Conservation (phyloP, 805 yeast species). For the Candida andamanensis region DNA sequence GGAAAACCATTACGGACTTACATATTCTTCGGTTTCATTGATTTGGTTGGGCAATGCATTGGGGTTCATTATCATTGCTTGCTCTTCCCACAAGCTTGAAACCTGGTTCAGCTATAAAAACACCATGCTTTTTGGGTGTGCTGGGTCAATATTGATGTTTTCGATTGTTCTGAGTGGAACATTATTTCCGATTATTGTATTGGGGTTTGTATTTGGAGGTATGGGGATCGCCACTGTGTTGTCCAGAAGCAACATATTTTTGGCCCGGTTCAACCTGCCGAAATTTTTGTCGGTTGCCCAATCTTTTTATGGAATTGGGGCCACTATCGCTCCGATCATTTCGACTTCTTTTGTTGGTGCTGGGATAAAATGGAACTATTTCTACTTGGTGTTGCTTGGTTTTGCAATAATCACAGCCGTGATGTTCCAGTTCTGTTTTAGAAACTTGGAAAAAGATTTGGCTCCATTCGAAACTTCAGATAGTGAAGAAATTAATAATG, state of each 20-base stretch:
- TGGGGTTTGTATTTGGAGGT: constrained; percentile 54
- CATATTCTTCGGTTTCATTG: constrained; percentile 49
- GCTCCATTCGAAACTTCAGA: constrained; percentile 26
- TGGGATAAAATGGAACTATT: constrained; percentile 49
- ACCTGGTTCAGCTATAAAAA: constrained; percentile 34
- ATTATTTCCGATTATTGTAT: constrained; percentile 42
- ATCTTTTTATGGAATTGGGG: constrained; percentile 69
- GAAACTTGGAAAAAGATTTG: constrained; percentile 43
- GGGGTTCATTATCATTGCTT: constrained; percentile 49
- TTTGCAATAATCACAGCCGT: constrained; percentile 27
- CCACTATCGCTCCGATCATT: constrained; percentile 62
- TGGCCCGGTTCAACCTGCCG: constrained; percentile 49
- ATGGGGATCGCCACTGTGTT: constrained; percentile 47
- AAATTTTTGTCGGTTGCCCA: constrained; percentile 58
- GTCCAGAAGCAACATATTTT: constrained; percentile 50
- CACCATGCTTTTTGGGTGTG: constrained; percentile 35
- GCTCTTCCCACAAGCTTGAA: constrained; percentile 40
- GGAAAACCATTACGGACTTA: constrained; percentile 43
- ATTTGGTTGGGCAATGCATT: constrained; percentile 55
- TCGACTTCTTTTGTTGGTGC: constrained; percentile 50
- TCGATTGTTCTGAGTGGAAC: constrained; percentile 44
- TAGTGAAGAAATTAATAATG: constrained; percentile 5
- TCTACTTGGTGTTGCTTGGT: constrained; percentile 44
- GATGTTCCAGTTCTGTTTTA: constrained; percentile 41
- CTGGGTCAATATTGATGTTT: constrained; percentile 35